Evolutionary conservation across 2,329 filamentous ascomycete genomes (phyloP), one percentile per base, ranked within the genome.

Genomic region (Paraphoma chrysanthemicola): DNA sequence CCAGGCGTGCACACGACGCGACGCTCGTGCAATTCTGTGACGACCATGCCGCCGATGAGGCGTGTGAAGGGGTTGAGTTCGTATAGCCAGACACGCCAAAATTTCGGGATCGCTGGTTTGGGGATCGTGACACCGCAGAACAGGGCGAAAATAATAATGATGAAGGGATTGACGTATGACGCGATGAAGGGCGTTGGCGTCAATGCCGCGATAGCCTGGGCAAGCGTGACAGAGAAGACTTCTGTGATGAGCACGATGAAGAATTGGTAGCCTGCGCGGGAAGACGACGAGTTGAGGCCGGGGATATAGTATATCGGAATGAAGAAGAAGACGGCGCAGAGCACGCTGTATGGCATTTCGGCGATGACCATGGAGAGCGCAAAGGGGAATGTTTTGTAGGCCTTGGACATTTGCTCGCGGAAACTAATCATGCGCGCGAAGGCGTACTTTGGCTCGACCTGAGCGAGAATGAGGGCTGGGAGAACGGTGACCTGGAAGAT

Each of bases 71-170:
- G 92, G 70, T 93, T 88, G 14, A 96, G 86, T 75, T 94, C 82
- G 80, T 93, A 93, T 7, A 95, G 82, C 91, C 91, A 95, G 1
- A 85, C 82, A 33, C 88, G 85, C 90, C 90, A 95, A 79, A 93
- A 93, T 1, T 78, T 80, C 1, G 91, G 89, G 78, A 96, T 96
- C 75, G 91, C 87, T 0, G 88, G 85, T 42, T 88, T 86, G 0
- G 92, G 90, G 48, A 96, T 91, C 0, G 91, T 90, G 59, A 96
- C 92, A 76, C 92, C 92, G 69, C 91, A 96, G 86, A 96, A 96
- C 23, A 96, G 84, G 1, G 90, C 85, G 70, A 96, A 94, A 56
- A 89, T 87, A 73, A 95, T 91, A 55, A 89, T 87, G 76, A 93
- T 88, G 36, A 69, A 69, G 0, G 93, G 92, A 67, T 96, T 93